Evolutionary conservation across 805 yeast genomes (phyloP).

Genomic region (Alloascoidea hylecoeti): DNA sequence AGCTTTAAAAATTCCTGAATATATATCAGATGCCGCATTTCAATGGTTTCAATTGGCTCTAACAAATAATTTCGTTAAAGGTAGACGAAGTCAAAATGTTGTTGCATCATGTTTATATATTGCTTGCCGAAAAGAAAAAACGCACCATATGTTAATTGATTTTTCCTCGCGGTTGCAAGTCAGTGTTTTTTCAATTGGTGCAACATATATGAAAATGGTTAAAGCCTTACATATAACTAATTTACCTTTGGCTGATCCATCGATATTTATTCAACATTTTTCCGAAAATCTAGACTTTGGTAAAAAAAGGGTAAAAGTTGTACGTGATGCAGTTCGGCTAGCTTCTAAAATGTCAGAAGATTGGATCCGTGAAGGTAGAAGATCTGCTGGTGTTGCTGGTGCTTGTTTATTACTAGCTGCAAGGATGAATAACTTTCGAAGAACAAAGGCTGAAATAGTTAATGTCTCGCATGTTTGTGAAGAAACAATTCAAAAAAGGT

Average conservation of each 20-base stretch:
- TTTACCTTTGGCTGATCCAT: slow-evolving; percentile 87
- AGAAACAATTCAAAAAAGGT: slow-evolving; percentile 79
- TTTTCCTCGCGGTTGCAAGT: slow-evolving; percentile 83
- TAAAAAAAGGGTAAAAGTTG: slow-evolving; percentile 52
- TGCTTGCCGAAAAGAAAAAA: slow-evolving; percentile 83
- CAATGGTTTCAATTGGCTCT: slow-evolving; percentile 86
- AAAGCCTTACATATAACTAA: slow-evolving; percentile 63
- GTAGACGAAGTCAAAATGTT: slow-evolving; percentile 92
- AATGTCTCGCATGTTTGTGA: slow-evolving; percentile 94
- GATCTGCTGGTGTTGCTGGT: slow-evolving; percentile 98
- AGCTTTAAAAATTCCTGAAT: slow-evolving; percentile 69
- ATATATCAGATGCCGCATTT: slow-evolving; percentile 72
- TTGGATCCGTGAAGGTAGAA: slow-evolving; percentile 93
- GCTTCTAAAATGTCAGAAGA: slow-evolving; percentile 88
- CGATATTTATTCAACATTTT: slow-evolving; percentile 85
- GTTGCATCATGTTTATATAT: slow-evolving; percentile 89
- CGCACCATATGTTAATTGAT: slow-evolving; percentile 93
- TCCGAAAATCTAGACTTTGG: slow-evolving; percentile 80
- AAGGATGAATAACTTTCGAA: slow-evolving; percentile 87
- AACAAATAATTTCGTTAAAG: slow-evolving; percentile 84
- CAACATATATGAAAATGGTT: slow-evolving; percentile 90
- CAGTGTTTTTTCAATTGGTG: slow-evolving; percentile 89
- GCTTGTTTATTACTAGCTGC: slow-evolving; percentile 91
- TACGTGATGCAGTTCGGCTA: slow-evolving; percentile 73
- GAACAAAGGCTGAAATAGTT: slow-evolving; percentile 88